Evolutionary conservation across 2,329 filamentous ascomycete genomes (phyloP).

Genomic region (Metarhizium rileyi): DNA sequence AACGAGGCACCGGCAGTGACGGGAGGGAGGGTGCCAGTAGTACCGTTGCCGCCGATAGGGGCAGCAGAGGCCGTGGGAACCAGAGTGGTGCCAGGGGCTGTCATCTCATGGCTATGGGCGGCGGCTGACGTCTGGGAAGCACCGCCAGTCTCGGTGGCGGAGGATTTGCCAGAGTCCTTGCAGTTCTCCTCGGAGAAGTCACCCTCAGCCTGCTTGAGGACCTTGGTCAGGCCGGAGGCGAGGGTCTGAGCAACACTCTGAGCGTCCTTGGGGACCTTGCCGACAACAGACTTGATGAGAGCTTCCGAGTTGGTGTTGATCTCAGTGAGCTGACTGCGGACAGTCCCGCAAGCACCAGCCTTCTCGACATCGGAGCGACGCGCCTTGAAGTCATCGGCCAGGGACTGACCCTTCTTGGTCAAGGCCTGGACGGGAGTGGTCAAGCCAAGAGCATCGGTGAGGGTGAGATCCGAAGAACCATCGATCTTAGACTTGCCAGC

Average conservation of each 20-base stretch:
- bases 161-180: conserved; percentile 12
- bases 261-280: conserved; percentile 19
- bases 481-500: conserved; percentile 11
- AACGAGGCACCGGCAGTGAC: conserved; percentile 11
- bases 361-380: conserved; percentile 19
- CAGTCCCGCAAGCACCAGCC: conserved; percentile 17
- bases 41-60: conserved; percentile 5
- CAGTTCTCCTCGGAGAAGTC: conserved; percentile 21
- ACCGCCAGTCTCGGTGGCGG: not conserved
- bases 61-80: conserved; percentile 1
- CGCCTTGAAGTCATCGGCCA: conserved; percentile 16
- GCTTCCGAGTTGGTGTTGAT: conserved; percentile 15
- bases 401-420: conserved; percentile 15
- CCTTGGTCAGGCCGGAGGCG: conserved; percentile 14
- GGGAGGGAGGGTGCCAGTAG: not conserved
- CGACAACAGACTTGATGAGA: conserved; percentile 21
- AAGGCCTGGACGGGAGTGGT: conserved; percentile 12
- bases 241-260: conserved; percentile 19
- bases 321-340: conserved; percentile 14
- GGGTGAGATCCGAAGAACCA: conserved; percentile 7
- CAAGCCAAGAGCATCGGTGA: conserved; percentile 11
- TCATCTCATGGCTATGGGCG: not conserved
- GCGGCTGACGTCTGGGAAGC: not conserved
- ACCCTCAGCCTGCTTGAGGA: conserved; percentile 14
- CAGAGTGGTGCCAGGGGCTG: conserved; percentile 1